Percentiles rank a stretch among this genome's conserved stretches.
These are phyloP conservation scores for Sugiyamaella qingdaonensis DNA, from an alignment of 805 yeast genomes.

Conservation along the genomic window DNA sequence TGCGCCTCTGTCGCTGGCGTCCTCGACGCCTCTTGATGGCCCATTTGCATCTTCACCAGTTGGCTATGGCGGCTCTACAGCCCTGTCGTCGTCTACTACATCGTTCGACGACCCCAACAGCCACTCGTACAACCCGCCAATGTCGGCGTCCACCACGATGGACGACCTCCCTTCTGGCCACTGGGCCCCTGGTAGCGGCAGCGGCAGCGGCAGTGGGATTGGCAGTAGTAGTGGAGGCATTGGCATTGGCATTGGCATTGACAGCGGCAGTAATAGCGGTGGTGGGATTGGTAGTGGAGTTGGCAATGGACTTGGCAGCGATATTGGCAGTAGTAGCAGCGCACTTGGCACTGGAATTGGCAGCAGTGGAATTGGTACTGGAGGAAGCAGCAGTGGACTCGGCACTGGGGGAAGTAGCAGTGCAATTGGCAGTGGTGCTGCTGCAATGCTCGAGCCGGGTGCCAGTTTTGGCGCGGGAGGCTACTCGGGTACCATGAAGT, in stretches of 20 bases:
- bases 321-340: no score
- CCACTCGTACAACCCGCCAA: not conserved
- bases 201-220: no score
- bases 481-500: constrained; percentile 1
- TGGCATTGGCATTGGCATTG: no score
- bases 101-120: constrained; percentile 5
- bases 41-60: constrained; percentile 4
- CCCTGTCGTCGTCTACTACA: not conserved
- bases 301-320: not conserved
- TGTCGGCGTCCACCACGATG: not conserved
- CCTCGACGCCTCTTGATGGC: constrained; percentile 3
- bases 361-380: no score
- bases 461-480: not conserved
- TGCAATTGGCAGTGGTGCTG: not conserved
- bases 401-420: no score
- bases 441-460: not conserved
- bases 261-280: not conserved
- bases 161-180: not conserved
- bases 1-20: not conserved
- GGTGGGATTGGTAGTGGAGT: not conserved
- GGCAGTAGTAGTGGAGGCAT: no score
- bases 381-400: no score
- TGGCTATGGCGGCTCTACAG: not conserved
- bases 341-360: no score
- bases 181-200: not conserved